A percentile compares a stretch with the other conserved stretches of the same genome.
Conservation (phyloP, 257 asterid species). For the Fraxinus quadrangulata region DNA sequence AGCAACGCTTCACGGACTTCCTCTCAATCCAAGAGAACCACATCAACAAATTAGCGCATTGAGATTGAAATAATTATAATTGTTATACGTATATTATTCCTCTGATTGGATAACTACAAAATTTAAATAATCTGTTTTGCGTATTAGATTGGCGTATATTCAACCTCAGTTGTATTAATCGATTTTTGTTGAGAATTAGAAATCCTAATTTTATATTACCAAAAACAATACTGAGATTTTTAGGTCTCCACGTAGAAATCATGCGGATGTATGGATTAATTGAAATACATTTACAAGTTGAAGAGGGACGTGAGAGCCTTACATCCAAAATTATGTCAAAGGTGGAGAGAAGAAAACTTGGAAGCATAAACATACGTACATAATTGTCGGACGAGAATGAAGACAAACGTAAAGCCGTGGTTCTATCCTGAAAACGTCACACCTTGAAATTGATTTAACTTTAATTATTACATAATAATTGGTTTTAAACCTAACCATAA, state of each 20-base stretch:
- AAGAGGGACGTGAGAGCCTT: too few relatives aligned
- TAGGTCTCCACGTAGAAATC: too few relatives aligned
- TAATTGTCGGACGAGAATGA: background rate
- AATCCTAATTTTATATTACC: too few relatives aligned
- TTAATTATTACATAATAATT: constrained; percentile 17
- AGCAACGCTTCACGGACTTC: constrained; percentile 40
- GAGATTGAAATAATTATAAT: background rate
- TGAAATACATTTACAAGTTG: too few relatives aligned
- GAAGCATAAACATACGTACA: too few relatives aligned
- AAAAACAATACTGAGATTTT: too few relatives aligned
- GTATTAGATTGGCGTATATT: background rate
- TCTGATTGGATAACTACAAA: background rate
- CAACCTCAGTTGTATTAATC: background rate
- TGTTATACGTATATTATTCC: too few relatives aligned
- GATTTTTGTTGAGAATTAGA: too few relatives aligned
- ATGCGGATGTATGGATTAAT: too few relatives aligned
- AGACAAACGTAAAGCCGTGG: constrained; percentile 77
- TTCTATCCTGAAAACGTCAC: constrained; percentile 62
- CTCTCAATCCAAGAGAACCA: background rate
- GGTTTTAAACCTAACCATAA: constrained; percentile 26
- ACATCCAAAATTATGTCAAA: too few relatives aligned
- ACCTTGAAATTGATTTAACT: constrained; percentile 24
- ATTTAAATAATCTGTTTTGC: background rate
- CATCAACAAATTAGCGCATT: background rate
- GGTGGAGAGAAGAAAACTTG: too few relatives aligned